Percentiles rank a stretch among this genome's conserved stretches.
These are phyloP conservation scores for Phoma sp. DNA, from an alignment of 2,329 filamentous ascomycete genomes.

Conservation along the genomic window DNA sequence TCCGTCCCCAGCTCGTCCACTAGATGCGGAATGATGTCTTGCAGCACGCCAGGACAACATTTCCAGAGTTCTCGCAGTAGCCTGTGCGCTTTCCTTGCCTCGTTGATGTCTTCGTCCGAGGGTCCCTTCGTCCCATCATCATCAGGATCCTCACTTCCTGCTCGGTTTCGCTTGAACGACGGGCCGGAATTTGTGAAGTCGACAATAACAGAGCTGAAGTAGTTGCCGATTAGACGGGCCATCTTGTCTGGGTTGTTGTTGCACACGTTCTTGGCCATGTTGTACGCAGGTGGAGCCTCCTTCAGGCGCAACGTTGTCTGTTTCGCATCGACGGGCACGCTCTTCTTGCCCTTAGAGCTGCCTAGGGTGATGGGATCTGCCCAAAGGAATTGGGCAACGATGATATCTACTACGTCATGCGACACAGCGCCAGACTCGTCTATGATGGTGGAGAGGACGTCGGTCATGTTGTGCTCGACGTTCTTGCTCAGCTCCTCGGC, in stretches of 20 bases:
- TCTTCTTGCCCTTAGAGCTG: conserved; percentile 59
- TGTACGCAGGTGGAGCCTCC: conserved; percentile 89
- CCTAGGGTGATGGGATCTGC: conserved; percentile 72
- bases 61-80: conserved; percentile 93
- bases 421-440: conserved; percentile 84
- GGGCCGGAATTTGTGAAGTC: conserved; percentile 67
- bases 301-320: conserved; percentile 87
- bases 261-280: conserved; percentile 95
- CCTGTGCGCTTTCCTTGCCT: conserved; percentile 87
- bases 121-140: conserved; percentile 64
- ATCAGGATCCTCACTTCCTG: conserved; percentile 51
- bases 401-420: conserved; percentile 83
- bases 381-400: conserved; percentile 93
- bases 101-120: conserved; percentile 83
- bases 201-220: conserved; percentile 96
- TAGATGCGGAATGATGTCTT: conserved; percentile 92
- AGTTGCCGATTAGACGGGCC: conserved; percentile 91
- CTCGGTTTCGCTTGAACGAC: conserved; percentile 30
- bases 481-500: conserved; percentile 90
- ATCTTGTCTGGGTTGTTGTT: conserved; percentile 90
- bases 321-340: conserved; percentile 69
- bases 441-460: conserved; percentile 82
- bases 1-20: conserved; percentile 92
- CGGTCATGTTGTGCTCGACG: conserved; percentile 90
- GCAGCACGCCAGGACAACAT: conserved; percentile 84